Conservation (phyloP, 2,329 filamentous ascomycete genomes). For the Aspergillus intermedius region DNA sequence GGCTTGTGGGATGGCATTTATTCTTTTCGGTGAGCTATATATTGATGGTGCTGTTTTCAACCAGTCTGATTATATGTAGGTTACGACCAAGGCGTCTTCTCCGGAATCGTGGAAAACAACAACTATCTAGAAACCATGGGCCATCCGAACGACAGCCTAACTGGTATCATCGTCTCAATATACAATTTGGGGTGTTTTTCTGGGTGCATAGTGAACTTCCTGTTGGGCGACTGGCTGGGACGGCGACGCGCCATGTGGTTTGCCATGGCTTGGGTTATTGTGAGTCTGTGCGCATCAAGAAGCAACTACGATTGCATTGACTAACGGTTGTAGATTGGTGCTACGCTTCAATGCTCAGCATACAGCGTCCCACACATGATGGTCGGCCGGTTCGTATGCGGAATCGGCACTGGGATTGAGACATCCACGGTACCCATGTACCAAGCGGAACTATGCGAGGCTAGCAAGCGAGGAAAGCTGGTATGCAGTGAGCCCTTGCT, state of each 20-base stretch:
- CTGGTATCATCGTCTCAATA: constrained; percentile 39
- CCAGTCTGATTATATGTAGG: constrained; percentile 17
- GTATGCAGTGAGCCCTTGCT: constrained; percentile 39
- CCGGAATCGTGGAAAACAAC: constrained; percentile 42
- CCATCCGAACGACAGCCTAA: constrained; percentile 30
- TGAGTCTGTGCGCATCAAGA: not conserved
- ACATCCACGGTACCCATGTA: constrained; percentile 35
- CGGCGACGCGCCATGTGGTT: constrained; percentile 30
- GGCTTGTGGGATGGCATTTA: too few relatives aligned
- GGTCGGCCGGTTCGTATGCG: constrained; percentile 45
- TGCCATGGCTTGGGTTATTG: constrained; percentile 27
- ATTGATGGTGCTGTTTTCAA: too few relatives aligned
- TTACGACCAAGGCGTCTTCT: constrained; percentile 47
- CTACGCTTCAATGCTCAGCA: constrained; percentile 29
- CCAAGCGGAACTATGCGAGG: constrained; percentile 42
- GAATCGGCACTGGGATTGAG: constrained; percentile 45
- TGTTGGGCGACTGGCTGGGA: constrained; percentile 26
- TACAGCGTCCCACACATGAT: constrained; percentile 28
- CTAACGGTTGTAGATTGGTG: constrained; percentile 16
- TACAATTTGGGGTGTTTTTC: constrained; percentile 41
- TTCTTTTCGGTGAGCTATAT: too few relatives aligned
- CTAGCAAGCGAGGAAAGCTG: constrained; percentile 36
- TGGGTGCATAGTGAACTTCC: constrained; percentile 28
- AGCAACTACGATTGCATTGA: too few relatives aligned
- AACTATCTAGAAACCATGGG: constrained; percentile 39